Evolutionary conservation across 1,284 basidiomycete genomes (phyloP), one percentile per base, ranked within the genome.

Genomic region (Baeospora myosura): DNA sequence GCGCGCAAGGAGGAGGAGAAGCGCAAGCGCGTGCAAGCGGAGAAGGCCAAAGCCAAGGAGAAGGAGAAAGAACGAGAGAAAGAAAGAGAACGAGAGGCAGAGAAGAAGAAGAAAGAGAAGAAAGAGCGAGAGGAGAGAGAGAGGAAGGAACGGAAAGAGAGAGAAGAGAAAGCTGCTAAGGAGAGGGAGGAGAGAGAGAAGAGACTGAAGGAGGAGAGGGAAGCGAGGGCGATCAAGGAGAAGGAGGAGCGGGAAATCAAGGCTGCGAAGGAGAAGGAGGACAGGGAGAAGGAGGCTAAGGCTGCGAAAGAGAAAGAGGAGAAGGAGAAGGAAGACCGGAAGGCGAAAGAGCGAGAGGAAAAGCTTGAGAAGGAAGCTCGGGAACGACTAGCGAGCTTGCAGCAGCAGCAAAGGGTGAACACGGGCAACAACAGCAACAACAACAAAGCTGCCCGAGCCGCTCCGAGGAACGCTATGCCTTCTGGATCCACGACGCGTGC

Each of bases 91-190:
- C 66, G 68, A 16, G 60, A 73, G 48, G 71, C 49, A 40, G 42
- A 42, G 38, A 39, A 44, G n/a, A 48, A 49, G 43, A 50, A 53
- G 37, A 50, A 56, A 30, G 49, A 52, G 44, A 84, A 88, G 58
- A 81, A 81, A 50, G 81, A 83, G 59, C 43, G 70, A 72, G 21
- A 76, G 74, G 57, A 67, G 60, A 18, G 52, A 52, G 42, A 39
- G 48, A 43, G 78, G 80, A 25, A 69, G 69, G 26, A 75, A 76
- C 80, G 81, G 41, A 80, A 79, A 24, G 80, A 82, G 57, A 71
- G 77, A 59, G 79, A 82, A 40, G 78, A 77, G n/a, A 34, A 77
- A 83, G 61, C n/a, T n/a, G n/a, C n/a, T n/a, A n/a, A n/a, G n/a
- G n/a, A n/a, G n/a, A n/a, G n/a, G n/a, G n/a, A n/a, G n/a, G n/a